Base-by-base conservation (phyloP, 129 eudicot genomes). In the Smallanthus sonchifolius region DNA sequence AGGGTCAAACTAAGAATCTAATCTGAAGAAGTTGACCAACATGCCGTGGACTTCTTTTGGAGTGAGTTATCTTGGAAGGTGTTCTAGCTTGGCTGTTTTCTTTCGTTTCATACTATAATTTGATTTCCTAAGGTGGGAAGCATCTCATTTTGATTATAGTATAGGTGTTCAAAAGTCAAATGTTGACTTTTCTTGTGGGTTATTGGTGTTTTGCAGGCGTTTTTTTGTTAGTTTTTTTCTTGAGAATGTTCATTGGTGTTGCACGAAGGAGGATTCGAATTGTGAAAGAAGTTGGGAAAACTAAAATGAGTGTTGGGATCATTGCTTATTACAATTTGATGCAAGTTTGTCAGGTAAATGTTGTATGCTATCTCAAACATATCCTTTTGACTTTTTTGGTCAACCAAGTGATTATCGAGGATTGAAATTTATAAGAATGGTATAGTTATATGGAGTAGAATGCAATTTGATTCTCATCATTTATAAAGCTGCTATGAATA, bases 221-320 rank as follows among this genome's bases (percentile, higher is more conserved):
- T 65, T 77, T 47, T 69, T 69, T 70, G 51, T 62, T 79, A 77
- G 65, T 56, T 52, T 59, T 19, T 65, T 69, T 73, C 69, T 79
- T 88, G 88, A 91, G 92, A 86, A 91, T 91, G 97, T 82, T 49
- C 90, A 77, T 91, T 86, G 92, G 81, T 32, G 84, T 79, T 63
- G 45, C 83, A 34, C 73, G 39, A 74, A 84, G 81, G 90, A 84
- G 87, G 86, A 51, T 70, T 76, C 67, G 62, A 72, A 64, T 84
- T 67, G 77, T 83, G 43, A 85, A 83, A 72, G 75, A 75, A 83
- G 79, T 70, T 69, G 87, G 82, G 49, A 76, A 78, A 59, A 62
- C 62, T 88, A 91, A 83, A 72, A 91, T 88, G 95, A 86, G 85
- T 75, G 84, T 88, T 79, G 92, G 92, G 77, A 68, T 82, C 10